Evolutionary conservation across 2,329 filamentous ascomycete genomes (phyloP).

Genomic region (Amauroascus niger): DNA sequence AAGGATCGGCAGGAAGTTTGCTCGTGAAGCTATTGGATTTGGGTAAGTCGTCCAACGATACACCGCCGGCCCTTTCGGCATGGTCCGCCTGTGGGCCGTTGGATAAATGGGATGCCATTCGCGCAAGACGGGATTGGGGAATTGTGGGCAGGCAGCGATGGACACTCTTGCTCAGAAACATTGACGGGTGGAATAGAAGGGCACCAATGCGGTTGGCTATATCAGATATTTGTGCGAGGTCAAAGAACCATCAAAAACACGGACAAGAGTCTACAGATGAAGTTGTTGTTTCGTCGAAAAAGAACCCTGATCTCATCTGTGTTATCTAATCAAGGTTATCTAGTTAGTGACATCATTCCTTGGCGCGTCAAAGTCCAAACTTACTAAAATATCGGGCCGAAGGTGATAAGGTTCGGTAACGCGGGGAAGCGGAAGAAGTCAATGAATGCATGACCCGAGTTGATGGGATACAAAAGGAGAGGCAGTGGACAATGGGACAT

Average conservation of each 20-base stretch:
- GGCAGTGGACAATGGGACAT: too few species aligned
- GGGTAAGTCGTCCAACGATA: slow-evolving; percentile 44
- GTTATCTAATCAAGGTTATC: slow-evolving; percentile 11
- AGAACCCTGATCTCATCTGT: neutral
- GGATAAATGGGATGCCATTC: slow-evolving; percentile 17
- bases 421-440: too few species aligned
- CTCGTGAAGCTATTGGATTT: slow-evolving; percentile 57
- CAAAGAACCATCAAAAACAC: too few species aligned
- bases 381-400: neutral
- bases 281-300: too few species aligned
- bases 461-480: too few species aligned
- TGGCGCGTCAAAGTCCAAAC: neutral
- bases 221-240: too few species aligned
- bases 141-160: neutral
- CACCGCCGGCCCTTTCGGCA: slow-evolving; percentile 16
- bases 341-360: slow-evolving; percentile 3
- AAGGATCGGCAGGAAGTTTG: slow-evolving; percentile 63
- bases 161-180: slow-evolving; percentile 13
- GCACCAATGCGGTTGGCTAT: too few species aligned
- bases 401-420: too few species aligned
- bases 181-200: neutral
- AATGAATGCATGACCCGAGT: too few species aligned
- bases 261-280: too few species aligned
- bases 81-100: neutral
- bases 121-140: slow-evolving; percentile 11